Percentiles rank a stretch among this genome's conserved stretches.
These are phyloP conservation scores for Serendipita sp. DNA, from an alignment of 768 basidiomycete species.

Conservation along the genomic window DNA sequence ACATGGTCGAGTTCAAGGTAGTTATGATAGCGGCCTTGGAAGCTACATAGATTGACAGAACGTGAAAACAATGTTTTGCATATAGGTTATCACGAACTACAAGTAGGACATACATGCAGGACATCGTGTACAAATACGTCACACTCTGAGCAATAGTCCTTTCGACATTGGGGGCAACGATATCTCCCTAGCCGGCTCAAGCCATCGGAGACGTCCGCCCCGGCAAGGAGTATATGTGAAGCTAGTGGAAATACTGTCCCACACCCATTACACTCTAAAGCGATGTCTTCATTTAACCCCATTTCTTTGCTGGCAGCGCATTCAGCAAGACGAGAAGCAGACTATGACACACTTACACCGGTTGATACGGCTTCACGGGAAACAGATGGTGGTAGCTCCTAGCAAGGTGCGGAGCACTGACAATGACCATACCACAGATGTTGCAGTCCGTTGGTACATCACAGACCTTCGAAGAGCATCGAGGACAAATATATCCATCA, in stretches of 20 bases:
- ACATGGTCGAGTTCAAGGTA: not conserved
- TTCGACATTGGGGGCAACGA: conserved; percentile 66
- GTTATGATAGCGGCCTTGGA: no score
- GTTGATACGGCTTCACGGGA: conserved; percentile 72
- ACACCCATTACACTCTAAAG: conserved; percentile 58
- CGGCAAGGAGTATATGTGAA: conserved; percentile 21
- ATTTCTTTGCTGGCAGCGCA: conserved; percentile 9
- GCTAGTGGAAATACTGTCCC: conserved; percentile 43
- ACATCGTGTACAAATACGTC: conserved; percentile 95
- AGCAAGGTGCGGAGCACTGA: conserved; percentile 92
- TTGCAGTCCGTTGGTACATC: conserved; percentile 98
- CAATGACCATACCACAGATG: conserved; percentile 94
- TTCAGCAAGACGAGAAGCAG: conserved; percentile 6
- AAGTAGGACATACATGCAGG: conserved; percentile 77
- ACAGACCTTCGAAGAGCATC: conserved; percentile 85
- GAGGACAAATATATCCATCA: conserved; percentile 88
- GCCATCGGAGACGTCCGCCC: conserved; percentile 36
- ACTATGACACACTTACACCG: conserved; percentile 46
- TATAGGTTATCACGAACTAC: conserved; percentile 11
- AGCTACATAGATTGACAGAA: no score
- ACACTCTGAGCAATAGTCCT: conserved; percentile 90
- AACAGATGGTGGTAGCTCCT: conserved; percentile 92
- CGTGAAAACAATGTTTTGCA: not conserved
- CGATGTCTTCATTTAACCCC: conserved; percentile 20
- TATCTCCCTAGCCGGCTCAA: conserved; percentile 79